Evolutionary conservation across 768 basidiomycete genomes (phyloP).

Genomic region (Pleurotus ostreatus): DNA sequence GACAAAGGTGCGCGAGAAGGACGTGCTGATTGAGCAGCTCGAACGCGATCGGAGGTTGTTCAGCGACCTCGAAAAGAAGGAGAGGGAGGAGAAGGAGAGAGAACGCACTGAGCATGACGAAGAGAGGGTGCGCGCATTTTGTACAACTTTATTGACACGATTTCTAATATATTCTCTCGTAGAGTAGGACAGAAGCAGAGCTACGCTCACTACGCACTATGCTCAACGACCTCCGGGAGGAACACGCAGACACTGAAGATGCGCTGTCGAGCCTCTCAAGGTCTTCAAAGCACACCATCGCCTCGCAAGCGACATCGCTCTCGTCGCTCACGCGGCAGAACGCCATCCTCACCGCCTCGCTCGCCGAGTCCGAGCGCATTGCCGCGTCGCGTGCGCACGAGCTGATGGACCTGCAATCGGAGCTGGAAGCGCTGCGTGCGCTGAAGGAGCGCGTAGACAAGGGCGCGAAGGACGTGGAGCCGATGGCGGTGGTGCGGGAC

Average conservation of each 20-base stretch:
- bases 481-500: constrained; percentile 60
- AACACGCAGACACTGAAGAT: constrained; percentile 61
- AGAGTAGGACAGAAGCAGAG: constrained; percentile 50
- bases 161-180: not conserved
- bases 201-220: constrained; percentile 46
- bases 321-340: constrained; percentile 43
- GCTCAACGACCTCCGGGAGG: constrained; percentile 47
- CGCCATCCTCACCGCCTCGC: constrained; percentile 43
- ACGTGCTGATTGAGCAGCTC: constrained; percentile 56
- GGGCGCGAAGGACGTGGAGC: constrained; percentile 42
- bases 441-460: constrained; percentile 24
- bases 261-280: constrained; percentile 44
- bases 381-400: constrained; percentile 37
- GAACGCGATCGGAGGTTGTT: constrained; percentile 44
- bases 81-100: constrained; percentile 62
- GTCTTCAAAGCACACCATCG: constrained; percentile 42
- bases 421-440: constrained; percentile 40
- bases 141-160: not conserved
- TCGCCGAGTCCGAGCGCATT: constrained; percentile 34
- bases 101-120: constrained; percentile 46
- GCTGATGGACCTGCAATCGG: constrained; percentile 41
- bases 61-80: constrained; percentile 35
- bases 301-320: constrained; percentile 49
- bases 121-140: constrained; percentile 50
- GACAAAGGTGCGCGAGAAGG: constrained; percentile 63